A percentile compares a stretch with the other conserved stretches of the same genome.
These are phyloP conservation scores for Emericellopsis cladophorae DNA, from an alignment of 2,329 filamentous ascomycete genomes.

Conservation along the genomic window DNA sequence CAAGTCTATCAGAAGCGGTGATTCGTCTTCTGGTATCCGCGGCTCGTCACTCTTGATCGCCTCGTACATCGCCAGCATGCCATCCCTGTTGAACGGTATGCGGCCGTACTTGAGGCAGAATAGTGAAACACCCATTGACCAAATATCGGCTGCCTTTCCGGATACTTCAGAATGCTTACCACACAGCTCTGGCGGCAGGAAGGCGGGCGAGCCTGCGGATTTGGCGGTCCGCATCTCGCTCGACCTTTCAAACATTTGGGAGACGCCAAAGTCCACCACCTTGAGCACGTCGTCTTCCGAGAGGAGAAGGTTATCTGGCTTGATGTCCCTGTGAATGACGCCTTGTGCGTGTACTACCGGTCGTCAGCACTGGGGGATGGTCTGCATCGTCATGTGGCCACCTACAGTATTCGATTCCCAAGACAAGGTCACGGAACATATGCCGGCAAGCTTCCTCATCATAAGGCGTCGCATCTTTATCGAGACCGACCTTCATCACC, in stretches of 20 bases:
- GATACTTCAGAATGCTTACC: constrained; percentile 78
- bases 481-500: constrained; percentile 89
- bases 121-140: constrained; percentile 95
- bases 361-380: neutral
- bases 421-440: constrained; percentile 90
- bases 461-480: constrained; percentile 72
- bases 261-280: constrained; percentile 97
- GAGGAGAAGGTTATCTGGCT: constrained; percentile 88
- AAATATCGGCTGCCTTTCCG: constrained; percentile 85
- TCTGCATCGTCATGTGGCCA: constrained; percentile 7
- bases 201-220: constrained; percentile 87
- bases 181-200: constrained; percentile 87
- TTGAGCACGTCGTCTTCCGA: constrained; percentile 90
- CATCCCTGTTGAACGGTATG: constrained; percentile 72
- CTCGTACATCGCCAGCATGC: constrained; percentile 78
- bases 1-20: constrained; percentile 60
- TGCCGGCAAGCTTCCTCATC: constrained; percentile 68
- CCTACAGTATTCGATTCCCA: constrained; percentile 86
- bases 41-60: constrained; percentile 65
- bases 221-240: constrained; percentile 84
- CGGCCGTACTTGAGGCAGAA: constrained; percentile 84
- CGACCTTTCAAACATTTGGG: constrained; percentile 88
- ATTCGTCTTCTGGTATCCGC: constrained; percentile 47
- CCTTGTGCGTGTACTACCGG: constrained; percentile 75
- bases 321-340: constrained; percentile 93